Evolutionary conservation across 495 filamentous ascomycete genomes (phyloP).

Genomic region (Rhypophila decipiens): DNA sequence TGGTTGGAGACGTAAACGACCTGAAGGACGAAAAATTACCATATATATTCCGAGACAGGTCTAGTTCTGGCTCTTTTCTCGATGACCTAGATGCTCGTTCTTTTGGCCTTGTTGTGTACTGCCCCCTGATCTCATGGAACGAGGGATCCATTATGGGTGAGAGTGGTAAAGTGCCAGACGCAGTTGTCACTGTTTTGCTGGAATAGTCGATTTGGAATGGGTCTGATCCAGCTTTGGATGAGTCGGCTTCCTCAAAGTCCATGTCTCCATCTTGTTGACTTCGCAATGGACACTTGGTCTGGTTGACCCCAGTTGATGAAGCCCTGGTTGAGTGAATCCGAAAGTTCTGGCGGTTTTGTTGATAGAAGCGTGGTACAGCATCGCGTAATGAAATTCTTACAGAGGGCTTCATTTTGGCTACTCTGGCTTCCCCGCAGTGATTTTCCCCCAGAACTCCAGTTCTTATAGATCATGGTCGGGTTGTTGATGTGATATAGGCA

Average conservation of each 20-base stretch:
- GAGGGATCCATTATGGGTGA: slow-evolving; percentile 48
- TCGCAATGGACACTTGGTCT: not conserved
- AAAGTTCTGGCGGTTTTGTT: too few species aligned
- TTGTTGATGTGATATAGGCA: too few species aligned
- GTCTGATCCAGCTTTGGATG: not conserved
- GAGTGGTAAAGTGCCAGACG: slow-evolving; percentile 34
- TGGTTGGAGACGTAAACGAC: slow-evolving; percentile 8
- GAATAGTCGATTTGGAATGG: slow-evolving; percentile 20
- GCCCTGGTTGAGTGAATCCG: not conserved
- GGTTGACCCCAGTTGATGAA: not conserved
- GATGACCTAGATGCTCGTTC: slow-evolving; percentile 43
- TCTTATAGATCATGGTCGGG: too few species aligned
- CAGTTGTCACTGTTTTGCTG: slow-evolving; percentile 32
- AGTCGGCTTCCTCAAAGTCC: not conserved
- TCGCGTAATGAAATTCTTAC: too few species aligned
- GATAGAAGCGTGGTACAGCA: too few species aligned
- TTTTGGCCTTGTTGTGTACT: slow-evolving; percentile 17
- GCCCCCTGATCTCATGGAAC: slow-evolving; percentile 29
- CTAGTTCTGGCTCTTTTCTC: too few species aligned
- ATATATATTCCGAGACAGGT: slow-evolving; percentile 52
- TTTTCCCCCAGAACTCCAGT: too few species aligned
- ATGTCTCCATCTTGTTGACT: not conserved
- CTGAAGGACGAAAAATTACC: slow-evolving; percentile 33
- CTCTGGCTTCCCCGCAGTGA: too few species aligned
- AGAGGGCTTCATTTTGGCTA: too few species aligned